A percentile compares a stretch with the other conserved stretches of the same genome.
Conservation (phyloP, 1,284 basidiomycete species). For the Irpex rosettiformis region DNA sequence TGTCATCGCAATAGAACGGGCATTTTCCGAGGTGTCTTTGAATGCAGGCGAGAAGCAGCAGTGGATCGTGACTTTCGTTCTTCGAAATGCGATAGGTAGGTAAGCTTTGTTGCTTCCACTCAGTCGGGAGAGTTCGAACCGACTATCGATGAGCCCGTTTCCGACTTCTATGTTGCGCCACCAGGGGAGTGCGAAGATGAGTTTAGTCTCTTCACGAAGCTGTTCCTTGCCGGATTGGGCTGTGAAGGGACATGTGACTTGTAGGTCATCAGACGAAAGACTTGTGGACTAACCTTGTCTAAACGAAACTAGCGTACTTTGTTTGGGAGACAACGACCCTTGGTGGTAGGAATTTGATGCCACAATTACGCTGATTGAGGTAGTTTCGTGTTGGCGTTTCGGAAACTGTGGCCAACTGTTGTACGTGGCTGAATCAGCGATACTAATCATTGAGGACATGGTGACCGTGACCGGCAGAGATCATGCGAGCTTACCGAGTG, state of each 20-base stretch:
- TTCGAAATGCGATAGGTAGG: not conserved
- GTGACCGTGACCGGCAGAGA: too few species aligned
- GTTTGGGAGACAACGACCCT: too few species aligned
- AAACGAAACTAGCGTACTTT: too few species aligned
- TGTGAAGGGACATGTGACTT: not conserved
- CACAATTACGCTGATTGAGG: too few species aligned
- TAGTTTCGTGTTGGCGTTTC: too few species aligned
- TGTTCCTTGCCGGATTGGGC: not conserved
- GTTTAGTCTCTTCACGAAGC: not conserved
- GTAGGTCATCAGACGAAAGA: not conserved
- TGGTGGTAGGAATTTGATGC: too few species aligned
- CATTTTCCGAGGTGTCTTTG: not conserved
- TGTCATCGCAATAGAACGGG: too few species aligned
- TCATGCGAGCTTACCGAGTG: too few species aligned
- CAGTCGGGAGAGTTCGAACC: not conserved
- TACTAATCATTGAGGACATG: not conserved
- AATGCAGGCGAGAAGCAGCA: not conserved
- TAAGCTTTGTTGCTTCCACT: not conserved
- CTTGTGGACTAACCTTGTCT: not conserved
- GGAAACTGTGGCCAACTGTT: too few species aligned
- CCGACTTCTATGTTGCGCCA: not conserved
- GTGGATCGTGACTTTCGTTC: not conserved
- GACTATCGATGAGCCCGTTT: not conserved
- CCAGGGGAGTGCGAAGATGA: not conserved
- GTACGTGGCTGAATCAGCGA: not conserved